These are phyloP conservation scores for Cytospora chrysosperma DNA, from an alignment of 2,329 filamentous ascomycete species.

Conservation along the genomic window DNA sequence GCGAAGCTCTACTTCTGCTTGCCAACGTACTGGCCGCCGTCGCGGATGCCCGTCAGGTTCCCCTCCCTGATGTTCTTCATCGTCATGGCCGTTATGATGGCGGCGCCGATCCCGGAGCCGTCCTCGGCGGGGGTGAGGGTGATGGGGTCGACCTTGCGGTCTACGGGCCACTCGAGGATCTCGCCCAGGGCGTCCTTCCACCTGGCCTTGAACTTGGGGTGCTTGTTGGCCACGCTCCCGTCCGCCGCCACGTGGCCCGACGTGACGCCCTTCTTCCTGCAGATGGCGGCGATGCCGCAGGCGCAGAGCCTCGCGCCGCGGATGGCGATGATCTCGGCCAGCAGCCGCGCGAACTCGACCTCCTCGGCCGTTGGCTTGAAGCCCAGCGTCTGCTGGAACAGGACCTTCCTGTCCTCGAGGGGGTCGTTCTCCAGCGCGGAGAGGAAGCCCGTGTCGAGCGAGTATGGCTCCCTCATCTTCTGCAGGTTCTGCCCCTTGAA, in stretches of 20 bases:
- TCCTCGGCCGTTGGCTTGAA: slow-evolving; percentile 62
- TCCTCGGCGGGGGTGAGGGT: slow-evolving; percentile 69
- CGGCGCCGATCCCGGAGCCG: slow-evolving; percentile 72
- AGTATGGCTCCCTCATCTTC: slow-evolving; percentile 66
- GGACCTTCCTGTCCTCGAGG: slow-evolving; percentile 65
- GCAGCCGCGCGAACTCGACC: slow-evolving; percentile 66
- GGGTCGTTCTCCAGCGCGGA: slow-evolving; percentile 70
- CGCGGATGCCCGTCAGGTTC: slow-evolving; percentile 9
- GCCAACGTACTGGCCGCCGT: slow-evolving; percentile 11
- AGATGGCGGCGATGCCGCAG: slow-evolving; percentile 74
- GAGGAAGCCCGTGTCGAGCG: slow-evolving; percentile 69
- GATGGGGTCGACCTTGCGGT: slow-evolving; percentile 65
- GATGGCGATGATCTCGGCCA: slow-evolving; percentile 72
- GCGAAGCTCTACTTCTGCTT: not conserved
- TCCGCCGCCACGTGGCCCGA: slow-evolving; percentile 74
- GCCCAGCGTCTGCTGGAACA: slow-evolving; percentile 59
- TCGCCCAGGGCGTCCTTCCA: slow-evolving; percentile 69
- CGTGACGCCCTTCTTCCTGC: slow-evolving; percentile 70
- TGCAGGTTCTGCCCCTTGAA: slow-evolving; percentile 66
- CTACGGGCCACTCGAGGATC: slow-evolving; percentile 68
- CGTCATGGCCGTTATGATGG: slow-evolving; percentile 60
- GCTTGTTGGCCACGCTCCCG: slow-evolving; percentile 77
- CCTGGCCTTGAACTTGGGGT: slow-evolving; percentile 73
- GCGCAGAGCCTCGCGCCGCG: slow-evolving; percentile 70
- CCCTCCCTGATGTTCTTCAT: slow-evolving; percentile 22